Evolutionary conservation across 441 rosid genomes (phyloP).

Genomic region (Corymbia citriodora): DNA sequence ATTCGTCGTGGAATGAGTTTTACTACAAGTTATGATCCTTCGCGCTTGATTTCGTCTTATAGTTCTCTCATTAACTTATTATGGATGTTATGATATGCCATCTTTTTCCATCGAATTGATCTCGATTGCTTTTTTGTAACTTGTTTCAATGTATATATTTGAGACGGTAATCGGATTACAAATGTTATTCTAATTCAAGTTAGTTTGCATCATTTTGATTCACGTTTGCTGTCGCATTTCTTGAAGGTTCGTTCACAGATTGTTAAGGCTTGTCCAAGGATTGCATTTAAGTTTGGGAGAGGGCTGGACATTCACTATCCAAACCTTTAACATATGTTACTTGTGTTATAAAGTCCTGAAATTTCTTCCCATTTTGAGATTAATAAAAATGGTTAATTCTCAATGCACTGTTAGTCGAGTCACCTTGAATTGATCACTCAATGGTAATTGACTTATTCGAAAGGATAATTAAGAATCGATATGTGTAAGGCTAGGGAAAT

Average conservation of each 20-base stretch:
- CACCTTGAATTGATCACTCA: too few relatives aligned
- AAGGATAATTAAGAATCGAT: too few relatives aligned
- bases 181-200: not conserved
- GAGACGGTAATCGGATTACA: not conserved
- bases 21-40: not conserved
- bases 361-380: too few relatives aligned
- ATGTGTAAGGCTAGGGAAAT: too few relatives aligned
- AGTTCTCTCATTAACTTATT: rapidly evolving
- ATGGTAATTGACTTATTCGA: too few relatives aligned
- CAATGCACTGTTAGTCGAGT: too few relatives aligned
- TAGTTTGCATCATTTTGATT: not conserved
- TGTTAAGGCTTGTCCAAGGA: not conserved
- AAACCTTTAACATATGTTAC: not conserved
- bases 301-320: not conserved
- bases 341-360: too few relatives aligned
- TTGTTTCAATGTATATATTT: rapidly evolving
- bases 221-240: not conserved
- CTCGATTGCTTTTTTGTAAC: not conserved
- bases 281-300: not conserved
- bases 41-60: not conserved
- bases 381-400: too few relatives aligned
- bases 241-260: not conserved
- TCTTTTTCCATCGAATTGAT: not conserved
- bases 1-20: not conserved
- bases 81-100: not conserved